Base-by-base conservation (phyloP, 2,329 filamentous ascomycete genomes). In the Rugonectria rugulosa region DNA sequence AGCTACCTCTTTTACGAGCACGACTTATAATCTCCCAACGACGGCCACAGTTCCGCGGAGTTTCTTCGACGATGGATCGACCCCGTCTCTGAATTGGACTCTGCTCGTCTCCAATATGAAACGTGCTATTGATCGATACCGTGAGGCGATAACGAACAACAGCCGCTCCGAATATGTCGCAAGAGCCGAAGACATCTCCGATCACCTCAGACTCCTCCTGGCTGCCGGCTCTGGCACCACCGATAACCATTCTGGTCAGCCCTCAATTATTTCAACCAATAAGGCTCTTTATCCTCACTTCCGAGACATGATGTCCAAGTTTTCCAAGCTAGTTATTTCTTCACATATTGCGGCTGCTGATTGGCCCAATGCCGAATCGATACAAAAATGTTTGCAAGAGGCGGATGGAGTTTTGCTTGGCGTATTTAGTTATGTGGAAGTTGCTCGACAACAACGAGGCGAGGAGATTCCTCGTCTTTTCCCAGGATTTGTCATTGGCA, bases 251-350 rank as follows among this genome's bases (percentile, higher is more conserved):
- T 98, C 95, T 17, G 95, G 95, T 36, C 96, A 98, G 65, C 95
- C 95, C 5, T 98, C 95, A n/a, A 97, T 99, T 68, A 99, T 99
- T 57, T 97, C 93, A 6, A 96, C 92, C 5, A 99, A 99, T 79
- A 98, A 98, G 73, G 91, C 92, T 0, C 80, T 99, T 14, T 98
- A 98, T 70, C 95, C 95, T 20, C 93, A 98, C 74, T 99, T 99
- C 76, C 84, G 95, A 49, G 95, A 98, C 71, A 98, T 98, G 88
- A 99, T 99, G 95, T 98, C 95, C 38, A 93, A 96, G 67, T 99
- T 99, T 73, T 98, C 95, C n/a, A 99, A 99, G 73, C 82, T 99
- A 9, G 95, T 99, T 38, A 88, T 99, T 43, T 99, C 95, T 3
- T 98, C 95, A 12, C 95, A 99, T 71, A 97, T 99, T 71, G 95